phyloP scores from a whole-genome alignment of 2,329 filamentous ascomycete species.

The Aplosporella prunicola region DNA sequence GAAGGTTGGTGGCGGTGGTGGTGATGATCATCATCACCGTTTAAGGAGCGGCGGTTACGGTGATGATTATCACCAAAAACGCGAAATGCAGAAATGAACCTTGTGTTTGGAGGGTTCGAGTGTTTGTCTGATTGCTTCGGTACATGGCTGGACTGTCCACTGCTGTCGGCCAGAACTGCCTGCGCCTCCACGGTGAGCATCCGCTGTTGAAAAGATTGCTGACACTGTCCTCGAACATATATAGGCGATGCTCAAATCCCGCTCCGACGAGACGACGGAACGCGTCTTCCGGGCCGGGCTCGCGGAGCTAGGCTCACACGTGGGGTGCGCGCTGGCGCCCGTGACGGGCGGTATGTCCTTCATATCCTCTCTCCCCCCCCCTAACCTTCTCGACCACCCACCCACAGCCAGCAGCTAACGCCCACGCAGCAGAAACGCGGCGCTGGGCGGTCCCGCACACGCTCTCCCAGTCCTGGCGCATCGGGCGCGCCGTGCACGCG shows the following conservation, averaged over 20 bases:
- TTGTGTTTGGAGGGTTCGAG: too few species aligned
- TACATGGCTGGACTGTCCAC: too few species aligned
- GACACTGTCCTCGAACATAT: too few species aligned
- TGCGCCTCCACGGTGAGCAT: too few species aligned
- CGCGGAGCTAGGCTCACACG: conserved; percentile 27
- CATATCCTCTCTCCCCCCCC: background rate
- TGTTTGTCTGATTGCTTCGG: too few species aligned
- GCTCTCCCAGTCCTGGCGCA: conserved; percentile 29
- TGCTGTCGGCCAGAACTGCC: too few species aligned
- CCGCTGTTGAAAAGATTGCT: too few species aligned
- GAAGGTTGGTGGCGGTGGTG: too few species aligned
- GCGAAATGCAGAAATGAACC: too few species aligned
- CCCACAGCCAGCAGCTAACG: background rate
- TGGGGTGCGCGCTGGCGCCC: conserved; percentile 28
- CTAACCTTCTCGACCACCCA: background rate
- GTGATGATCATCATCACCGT: too few species aligned
- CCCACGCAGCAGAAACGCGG: conserved; percentile 19
- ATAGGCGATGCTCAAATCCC: conserved; percentile 30
- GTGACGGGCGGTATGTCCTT: conserved; percentile 20
- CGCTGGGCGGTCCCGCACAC: conserved; percentile 32
- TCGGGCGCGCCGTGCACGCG: conserved; percentile 27
- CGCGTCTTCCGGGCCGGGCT: conserved; percentile 27
- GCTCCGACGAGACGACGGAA: conserved; percentile 30
- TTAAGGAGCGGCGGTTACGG: too few species aligned
- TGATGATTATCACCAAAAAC: too few species aligned